Base-by-base conservation (phyloP, 2,329 filamentous ascomycete species). In the Ampelomyces quisqualis region DNA sequence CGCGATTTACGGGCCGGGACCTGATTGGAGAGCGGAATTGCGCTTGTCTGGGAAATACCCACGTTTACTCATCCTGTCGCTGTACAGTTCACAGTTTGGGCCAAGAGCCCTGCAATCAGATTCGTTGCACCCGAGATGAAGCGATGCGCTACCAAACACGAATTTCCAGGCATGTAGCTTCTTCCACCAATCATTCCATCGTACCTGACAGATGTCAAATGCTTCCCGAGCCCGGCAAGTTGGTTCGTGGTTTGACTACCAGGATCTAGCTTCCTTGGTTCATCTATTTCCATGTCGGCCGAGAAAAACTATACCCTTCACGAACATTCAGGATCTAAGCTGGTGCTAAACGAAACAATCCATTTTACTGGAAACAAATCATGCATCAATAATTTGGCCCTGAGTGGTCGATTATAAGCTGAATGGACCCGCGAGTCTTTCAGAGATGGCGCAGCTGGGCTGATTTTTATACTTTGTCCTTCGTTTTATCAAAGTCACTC, bases 391-490 rank as follows among this genome's bases (percentile, higher is more conserved):
- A 45, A 43, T 42, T 47, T 37, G 45, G 40, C 40, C 36, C 15
- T 36, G 13, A 28, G 23, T 18, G 23, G 28, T 32, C 51, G 29
- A 31, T n/a, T 59, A 61, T 61, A 61, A 60, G 47, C 35, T 39
- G 44, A 32, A 36, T 10, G 22, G 30, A 34, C 43, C 47, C 43
- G 38, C 31, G 34, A 43, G 30, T 10, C 17, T 23, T 35, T 15
- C 22, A 39, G 45, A 24, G 38, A 38, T 47, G 55, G 48, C 57
- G 55, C 58, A 62, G 57, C 58, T 62, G 58, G 45, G 58, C 58
- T 62, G 58, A 46, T 46, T 45, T 51, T 34, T 44, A 43, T 43
- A 52, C 43, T 57, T 49, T 37, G 40, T 48, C 45, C 32, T 48
- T 47, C 40, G 18, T 40, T 40, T 40, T 46, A 45, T 41, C 47